Evolutionary conservation across 129 eudicot species (phyloP), one percentile per base, ranked within the genome.

Genomic region (Flaveria linearis): DNA sequence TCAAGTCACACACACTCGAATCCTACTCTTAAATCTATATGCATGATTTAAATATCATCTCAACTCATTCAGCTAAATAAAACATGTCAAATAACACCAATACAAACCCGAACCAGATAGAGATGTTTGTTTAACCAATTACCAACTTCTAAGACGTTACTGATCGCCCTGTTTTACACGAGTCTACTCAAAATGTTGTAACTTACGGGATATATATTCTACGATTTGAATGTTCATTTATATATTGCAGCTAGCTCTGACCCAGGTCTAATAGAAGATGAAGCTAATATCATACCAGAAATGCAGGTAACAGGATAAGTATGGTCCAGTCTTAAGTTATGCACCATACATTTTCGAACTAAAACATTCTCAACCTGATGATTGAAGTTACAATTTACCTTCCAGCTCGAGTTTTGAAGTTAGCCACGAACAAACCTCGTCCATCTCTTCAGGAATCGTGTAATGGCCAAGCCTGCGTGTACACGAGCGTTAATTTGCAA

Each of bases 371-470:
- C 58, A 11, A 46, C 41, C 41, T 36, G 72, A 50, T 49, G 64
- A 58, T 16, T 25, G 26, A 47, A 71, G 28, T 65, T 39, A 73
- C 25, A 33, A 42, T 62, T 78, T 71, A 56, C 88, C 88, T 56
- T 87, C 86, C 51, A 91, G 86, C 68, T 89, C 88, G 65, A 94
- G 77, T 78, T 84, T 90, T 73, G 98, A 82, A 51, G 86, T 83
- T 68, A 94, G 84, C 98, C 98, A 94, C 12, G 79, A 83, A 78
- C 98, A 91, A 79, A 94, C 82, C 65, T 88, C 96, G 0, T 91
- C 91, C 88, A 88, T 87, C 84, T 94, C 97, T 82, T 94, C 93
- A 9, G 97, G 98, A 63, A 81, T 87, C 17, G 98, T 94, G 77
- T 94, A 83, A 79, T 94, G 98, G 26, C 96, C 98, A 52, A 93